Evolutionary conservation across 495 filamentous ascomycete species (phyloP).

Genomic region (Hypoxylon lenormandii): DNA sequence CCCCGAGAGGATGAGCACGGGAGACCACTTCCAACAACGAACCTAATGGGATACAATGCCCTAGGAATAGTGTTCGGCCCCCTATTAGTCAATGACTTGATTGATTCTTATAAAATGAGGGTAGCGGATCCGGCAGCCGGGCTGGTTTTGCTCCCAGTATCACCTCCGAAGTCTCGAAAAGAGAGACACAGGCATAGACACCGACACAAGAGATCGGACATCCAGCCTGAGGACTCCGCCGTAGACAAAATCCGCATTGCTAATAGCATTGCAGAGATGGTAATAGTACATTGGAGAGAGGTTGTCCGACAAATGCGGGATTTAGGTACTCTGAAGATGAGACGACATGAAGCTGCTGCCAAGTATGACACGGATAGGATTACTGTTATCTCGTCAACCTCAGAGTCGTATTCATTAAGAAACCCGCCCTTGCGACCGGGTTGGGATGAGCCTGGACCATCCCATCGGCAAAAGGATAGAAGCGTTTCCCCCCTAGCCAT

Average conservation of each 20-base stretch:
- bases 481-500: slow-evolving; percentile 43
- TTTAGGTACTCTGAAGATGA: slow-evolving; percentile 50
- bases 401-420: slow-evolving; percentile 45
- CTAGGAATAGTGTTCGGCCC: slow-evolving; percentile 75
- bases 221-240: slow-evolving; percentile 20
- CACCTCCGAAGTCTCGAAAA: slow-evolving; percentile 53
- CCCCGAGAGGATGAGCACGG: slow-evolving; percentile 62
- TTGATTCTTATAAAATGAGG: slow-evolving; percentile 59
- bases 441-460: slow-evolving; percentile 40
- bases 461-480: slow-evolving; percentile 8
- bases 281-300: slow-evolving; percentile 69
- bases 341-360: slow-evolving; percentile 12
- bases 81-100: slow-evolving; percentile 69
- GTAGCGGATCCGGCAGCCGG: slow-evolving; percentile 53
- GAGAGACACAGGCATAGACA: slow-evolving; percentile 50
- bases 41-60: slow-evolving; percentile 72
- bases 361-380: slow-evolving; percentile 5
- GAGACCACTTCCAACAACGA: slow-evolving; percentile 59
- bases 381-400: slow-evolving; percentile 42
- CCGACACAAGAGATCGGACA: not conserved
- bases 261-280: slow-evolving; percentile 68
- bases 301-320: slow-evolving; percentile 66
- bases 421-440: slow-evolving; percentile 38
- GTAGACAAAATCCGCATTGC: slow-evolving; percentile 66
- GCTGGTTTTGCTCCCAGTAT: slow-evolving; percentile 53